Evolutionary conservation across 148 eudicot species (phyloP).

Genomic region (Diospyros kaki): DNA sequence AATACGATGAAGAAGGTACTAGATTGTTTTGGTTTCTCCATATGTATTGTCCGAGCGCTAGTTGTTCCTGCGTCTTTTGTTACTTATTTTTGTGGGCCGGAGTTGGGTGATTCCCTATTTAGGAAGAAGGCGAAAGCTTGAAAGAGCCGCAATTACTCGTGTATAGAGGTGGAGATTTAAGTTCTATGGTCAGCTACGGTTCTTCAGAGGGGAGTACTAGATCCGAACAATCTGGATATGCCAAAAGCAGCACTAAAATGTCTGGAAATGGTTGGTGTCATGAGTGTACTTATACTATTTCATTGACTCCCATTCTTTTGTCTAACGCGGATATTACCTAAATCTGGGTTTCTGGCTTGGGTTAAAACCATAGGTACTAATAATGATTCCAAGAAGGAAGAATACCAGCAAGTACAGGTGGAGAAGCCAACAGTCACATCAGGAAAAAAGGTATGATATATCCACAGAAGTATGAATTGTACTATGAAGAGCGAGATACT

Average conservation of each 20-base stretch:
- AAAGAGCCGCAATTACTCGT: constrained; percentile 63
- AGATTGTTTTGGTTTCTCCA: neutral
- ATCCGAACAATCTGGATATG: constrained; percentile 24
- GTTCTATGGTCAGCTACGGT: constrained; percentile 30
- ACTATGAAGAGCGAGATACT: no score
- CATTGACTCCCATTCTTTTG: neutral
- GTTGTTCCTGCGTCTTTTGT: neutral
- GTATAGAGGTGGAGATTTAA: constrained; percentile 50
- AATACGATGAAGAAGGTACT: constrained; percentile 56
- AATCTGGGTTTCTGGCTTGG: neutral
- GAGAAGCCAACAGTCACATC: constrained; percentile 23
- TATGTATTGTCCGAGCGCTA: neutral
- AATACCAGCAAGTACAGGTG: constrained; percentile 21
- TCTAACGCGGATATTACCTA: constrained; percentile 10
- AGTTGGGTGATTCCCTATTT: constrained; percentile 16
- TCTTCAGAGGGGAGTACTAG: constrained; percentile 23
- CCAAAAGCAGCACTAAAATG: constrained; percentile 15
- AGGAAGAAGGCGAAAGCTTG: constrained; percentile 54
- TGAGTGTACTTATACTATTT: neutral
- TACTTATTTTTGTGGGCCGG: neutral
- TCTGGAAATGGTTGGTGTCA: constrained; percentile 46
- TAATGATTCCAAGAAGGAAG: constrained; percentile 13
- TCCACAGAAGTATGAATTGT: neutral
- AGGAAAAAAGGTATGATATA: constrained; percentile 35
- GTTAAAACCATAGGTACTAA: constrained; percentile 30